Conservation (phyloP, 2,329 filamentous ascomycete species). For the Microdochium nivale region DNA sequence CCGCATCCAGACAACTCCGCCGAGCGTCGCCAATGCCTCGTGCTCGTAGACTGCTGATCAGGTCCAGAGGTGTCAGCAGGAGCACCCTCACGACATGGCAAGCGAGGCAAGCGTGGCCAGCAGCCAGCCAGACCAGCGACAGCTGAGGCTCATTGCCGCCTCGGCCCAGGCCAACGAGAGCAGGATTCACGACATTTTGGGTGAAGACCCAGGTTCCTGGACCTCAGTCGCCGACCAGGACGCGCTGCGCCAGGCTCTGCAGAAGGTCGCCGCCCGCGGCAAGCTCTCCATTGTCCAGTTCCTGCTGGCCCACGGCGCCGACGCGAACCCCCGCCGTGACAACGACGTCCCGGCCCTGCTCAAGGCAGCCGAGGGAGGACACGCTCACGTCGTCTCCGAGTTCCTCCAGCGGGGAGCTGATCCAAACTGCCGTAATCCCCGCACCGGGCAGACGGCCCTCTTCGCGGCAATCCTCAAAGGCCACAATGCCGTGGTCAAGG, state of each 20-base stretch:
- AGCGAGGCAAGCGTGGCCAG: constrained; percentile 25
- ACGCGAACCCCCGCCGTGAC: constrained; percentile 23
- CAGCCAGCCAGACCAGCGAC: constrained; percentile 26
- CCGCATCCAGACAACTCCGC: no score
- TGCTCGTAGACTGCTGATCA: no score
- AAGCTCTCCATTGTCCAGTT: constrained; percentile 24
- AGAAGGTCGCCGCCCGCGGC: constrained; percentile 26
- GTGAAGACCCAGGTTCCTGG: constrained; percentile 23
- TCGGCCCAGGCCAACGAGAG: constrained; percentile 26
- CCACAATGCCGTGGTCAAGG: constrained; percentile 20
- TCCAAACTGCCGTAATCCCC: constrained; percentile 19
- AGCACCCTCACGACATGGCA: constrained; percentile 2
- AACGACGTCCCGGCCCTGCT: constrained; percentile 25
- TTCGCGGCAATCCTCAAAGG: constrained; percentile 25
- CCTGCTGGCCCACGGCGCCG: constrained; percentile 28
- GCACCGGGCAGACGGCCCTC: constrained; percentile 25
- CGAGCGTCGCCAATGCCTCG: no score
- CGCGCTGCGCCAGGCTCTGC: constrained; percentile 26
- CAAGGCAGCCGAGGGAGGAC: constrained; percentile 27
- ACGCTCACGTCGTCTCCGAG: constrained; percentile 21
- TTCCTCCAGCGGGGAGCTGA: constrained; percentile 23
- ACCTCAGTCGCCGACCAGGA: constrained; percentile 21
- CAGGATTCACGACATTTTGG: constrained; percentile 24
- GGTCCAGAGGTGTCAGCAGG: no score
- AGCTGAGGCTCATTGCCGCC: constrained; percentile 26